phyloP scores from a whole-genome alignment of 768 basidiomycete genomes.

The Tephrocybe sp. region DNA sequence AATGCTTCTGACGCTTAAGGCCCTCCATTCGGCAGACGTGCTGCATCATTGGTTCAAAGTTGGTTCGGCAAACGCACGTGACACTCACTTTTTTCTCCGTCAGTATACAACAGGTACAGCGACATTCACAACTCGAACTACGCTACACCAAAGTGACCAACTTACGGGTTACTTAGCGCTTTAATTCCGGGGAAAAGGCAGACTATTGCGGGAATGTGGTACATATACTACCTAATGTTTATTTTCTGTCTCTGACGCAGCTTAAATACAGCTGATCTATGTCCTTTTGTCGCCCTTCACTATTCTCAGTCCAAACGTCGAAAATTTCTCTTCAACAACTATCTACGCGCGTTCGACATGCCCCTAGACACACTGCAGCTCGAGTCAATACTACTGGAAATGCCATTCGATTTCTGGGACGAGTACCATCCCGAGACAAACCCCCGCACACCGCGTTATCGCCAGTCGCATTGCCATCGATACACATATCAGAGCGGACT shows the following conservation, averaged over 20 bases:
- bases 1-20: too few relatives aligned
- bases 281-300: conserved; percentile 68
- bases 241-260: conserved; percentile 13
- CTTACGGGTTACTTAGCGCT: conserved; percentile 13
- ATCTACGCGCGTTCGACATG: conserved; percentile 21
- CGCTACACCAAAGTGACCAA: conserved; percentile 5
- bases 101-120: neutral
- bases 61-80: conserved; percentile 8
- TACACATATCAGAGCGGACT: conserved; percentile 10
- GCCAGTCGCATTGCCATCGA: conserved; percentile 1
- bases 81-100: conserved; percentile 15
- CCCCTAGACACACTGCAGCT: conserved; percentile 17
- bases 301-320: conserved; percentile 45
- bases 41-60: neutral
- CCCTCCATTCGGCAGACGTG: too few relatives aligned
- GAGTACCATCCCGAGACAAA: conserved; percentile 6
- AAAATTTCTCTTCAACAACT: conserved; percentile 22
- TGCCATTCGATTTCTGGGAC: neutral
- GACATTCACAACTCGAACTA: neutral
- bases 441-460: conserved; percentile 9
- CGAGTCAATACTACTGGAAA: neutral
- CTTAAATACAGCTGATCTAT: conserved; percentile 63
- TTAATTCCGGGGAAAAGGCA: conserved; percentile 13
- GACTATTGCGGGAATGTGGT: conserved; percentile 59
- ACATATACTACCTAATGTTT: neutral